phyloP scores from a whole-genome alignment of 306 rosid species.

The Malus fusca region DNA sequence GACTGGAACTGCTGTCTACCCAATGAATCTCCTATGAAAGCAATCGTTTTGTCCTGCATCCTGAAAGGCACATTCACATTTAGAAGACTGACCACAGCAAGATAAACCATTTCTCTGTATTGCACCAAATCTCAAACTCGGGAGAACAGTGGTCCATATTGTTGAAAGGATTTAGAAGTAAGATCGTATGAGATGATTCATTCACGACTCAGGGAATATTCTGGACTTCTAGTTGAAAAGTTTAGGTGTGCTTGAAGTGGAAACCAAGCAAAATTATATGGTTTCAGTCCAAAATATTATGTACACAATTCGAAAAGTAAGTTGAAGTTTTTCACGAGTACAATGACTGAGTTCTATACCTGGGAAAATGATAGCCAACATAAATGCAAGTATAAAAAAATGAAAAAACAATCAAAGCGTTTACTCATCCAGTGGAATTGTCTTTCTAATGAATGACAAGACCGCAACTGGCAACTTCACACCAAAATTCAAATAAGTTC shows the following conservation, averaged over 20 bases:
- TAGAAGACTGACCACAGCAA: slow-evolving; percentile 11
- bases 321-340: background rate
- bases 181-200: background rate
- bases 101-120: background rate
- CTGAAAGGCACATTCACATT: slow-evolving; percentile 41
- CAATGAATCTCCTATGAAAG: slow-evolving; percentile 81
- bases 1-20: slow-evolving; percentile 95
- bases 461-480: background rate
- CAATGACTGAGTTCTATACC: background rate
- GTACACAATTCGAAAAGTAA: background rate
- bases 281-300: background rate
- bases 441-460: background rate
- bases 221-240: background rate
- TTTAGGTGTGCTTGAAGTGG: background rate
- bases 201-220: background rate
- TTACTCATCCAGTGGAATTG: background rate
- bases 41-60: slow-evolving; percentile 89
- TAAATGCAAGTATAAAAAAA: slow-evolving; percentile 3
- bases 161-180: background rate
- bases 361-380: background rate
- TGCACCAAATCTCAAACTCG: background rate
- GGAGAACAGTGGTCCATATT: background rate
- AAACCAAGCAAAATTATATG: background rate
- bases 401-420: background rate
- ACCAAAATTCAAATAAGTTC: background rate